Evolutionary conservation across 2,329 filamentous ascomycete species (phyloP).

Genomic region (Penicillium sp.): DNA sequence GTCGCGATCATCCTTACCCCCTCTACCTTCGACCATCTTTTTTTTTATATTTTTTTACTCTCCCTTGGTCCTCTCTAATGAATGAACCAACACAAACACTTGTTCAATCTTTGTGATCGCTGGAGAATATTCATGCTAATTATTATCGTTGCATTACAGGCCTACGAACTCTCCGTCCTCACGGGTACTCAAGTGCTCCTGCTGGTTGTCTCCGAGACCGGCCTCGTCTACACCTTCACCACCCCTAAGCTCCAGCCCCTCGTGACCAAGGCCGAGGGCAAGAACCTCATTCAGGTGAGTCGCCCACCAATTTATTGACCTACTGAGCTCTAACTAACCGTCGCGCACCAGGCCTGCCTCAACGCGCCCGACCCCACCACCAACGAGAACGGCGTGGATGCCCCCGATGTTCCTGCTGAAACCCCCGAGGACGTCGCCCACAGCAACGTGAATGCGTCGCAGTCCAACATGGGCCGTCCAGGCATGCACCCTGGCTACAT

Average conservation of each 20-base stretch:
- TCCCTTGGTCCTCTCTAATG: background rate
- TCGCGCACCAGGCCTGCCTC: constrained; percentile 73
- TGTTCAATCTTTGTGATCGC: background rate
- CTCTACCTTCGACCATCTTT: background rate
- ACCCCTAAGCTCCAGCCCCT: constrained; percentile 97
- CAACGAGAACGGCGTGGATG: constrained; percentile 78
- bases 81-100: background rate
- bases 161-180: constrained; percentile 94
- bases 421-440: constrained; percentile 87
- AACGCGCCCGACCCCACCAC: constrained; percentile 92
- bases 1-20: constrained; percentile 32
- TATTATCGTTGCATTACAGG: constrained; percentile 54
- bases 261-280: constrained; percentile 97
- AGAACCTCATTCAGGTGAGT: constrained; percentile 96
- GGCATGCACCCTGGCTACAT: constrained; percentile 71
- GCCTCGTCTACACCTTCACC: constrained; percentile 96
- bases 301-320: background rate
- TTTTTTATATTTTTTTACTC: background rate
- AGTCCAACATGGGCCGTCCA: constrained; percentile 66
- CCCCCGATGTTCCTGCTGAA: constrained; percentile 70
- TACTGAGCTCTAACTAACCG: background rate
- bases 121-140: background rate
- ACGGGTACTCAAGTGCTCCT: constrained; percentile 97
- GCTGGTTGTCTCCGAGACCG: constrained; percentile 94
- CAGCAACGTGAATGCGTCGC: constrained; percentile 71